phyloP scores from a whole-genome alignment of 2,329 filamentous ascomycete species.

The Hypoxylon sp. region DNA sequence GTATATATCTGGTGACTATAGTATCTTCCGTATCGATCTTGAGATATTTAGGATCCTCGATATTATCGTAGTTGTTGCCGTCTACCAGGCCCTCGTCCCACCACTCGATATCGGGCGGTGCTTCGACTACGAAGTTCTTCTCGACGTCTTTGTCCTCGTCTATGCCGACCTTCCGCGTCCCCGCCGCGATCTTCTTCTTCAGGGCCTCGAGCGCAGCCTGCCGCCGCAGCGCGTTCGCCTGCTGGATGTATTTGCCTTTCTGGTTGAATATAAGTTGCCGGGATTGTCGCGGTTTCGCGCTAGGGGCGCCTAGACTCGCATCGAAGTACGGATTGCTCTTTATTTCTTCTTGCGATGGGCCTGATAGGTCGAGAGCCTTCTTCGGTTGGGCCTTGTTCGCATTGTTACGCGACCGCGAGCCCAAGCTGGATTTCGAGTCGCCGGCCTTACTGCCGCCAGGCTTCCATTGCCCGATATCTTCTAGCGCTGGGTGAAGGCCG shows the following conservation, averaged over 20 bases:
- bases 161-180: slow-evolving; percentile 90
- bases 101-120: slow-evolving; percentile 93
- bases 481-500: slow-evolving; percentile 77
- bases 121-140: slow-evolving; percentile 87
- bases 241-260: slow-evolving; percentile 97
- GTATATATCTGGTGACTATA: slow-evolving; percentile 91
- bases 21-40: slow-evolving; percentile 85
- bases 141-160: slow-evolving; percentile 92
- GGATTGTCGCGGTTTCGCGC: slow-evolving; percentile 75
- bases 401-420: slow-evolving; percentile 44
- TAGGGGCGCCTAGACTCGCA: slow-evolving; percentile 72
- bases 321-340: slow-evolving; percentile 85
- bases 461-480: slow-evolving; percentile 57
- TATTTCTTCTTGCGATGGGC: slow-evolving; percentile 53
- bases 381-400: slow-evolving; percentile 45
- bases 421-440: slow-evolving; percentile 58
- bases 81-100: slow-evolving; percentile 93
- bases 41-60: slow-evolving; percentile 75
- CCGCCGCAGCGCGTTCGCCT: slow-evolving; percentile 88
- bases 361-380: slow-evolving; percentile 53
- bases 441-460: slow-evolving; percentile 45
- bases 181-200: slow-evolving; percentile 92
- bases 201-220: slow-evolving; percentile 93
- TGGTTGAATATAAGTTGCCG: slow-evolving; percentile 90
- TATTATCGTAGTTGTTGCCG: slow-evolving; percentile 79